Base-by-base conservation (phyloP, 345 rosid genomes). In the Eucalyptus lansdowneana region DNA sequence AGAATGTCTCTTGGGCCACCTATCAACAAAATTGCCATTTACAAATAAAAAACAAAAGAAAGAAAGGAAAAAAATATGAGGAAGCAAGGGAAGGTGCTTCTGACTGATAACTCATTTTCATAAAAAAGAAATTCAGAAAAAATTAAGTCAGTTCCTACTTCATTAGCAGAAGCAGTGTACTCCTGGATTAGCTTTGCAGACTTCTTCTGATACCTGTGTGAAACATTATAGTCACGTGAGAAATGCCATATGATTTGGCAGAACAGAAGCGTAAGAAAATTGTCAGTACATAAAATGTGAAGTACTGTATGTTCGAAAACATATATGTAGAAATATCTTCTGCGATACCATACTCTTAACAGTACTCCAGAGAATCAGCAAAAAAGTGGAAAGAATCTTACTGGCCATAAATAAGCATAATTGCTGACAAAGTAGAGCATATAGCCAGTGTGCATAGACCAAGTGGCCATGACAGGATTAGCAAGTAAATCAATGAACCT, bases 1-100 rank as follows among this genome's bases (percentile, higher is more conserved):
- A 97, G 89, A 97, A 93, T 89, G 99, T 95, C 97, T 97, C 99
- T 93, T 97, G 99, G 86, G 99, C 98, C 50, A 97, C 99, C 99
- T 97, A 87, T 53, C 25, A 17, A 37, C n/a, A 17, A 42, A 88
- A 85, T 76, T 50, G 27, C 86, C 44, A 89, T 50, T 56, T 17
- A 45, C 14, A 54, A 27, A 31, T 24, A 16, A 80, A 11, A 86
- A 42, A 29, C 12, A 19, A 50, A 49, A 27, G 44, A 53, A 86
- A 53, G 19, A 50, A 86, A 34, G 42, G 60, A 22, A 34, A 51
- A 51, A 50, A 19, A 72, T 51, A 31, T 86, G 22, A 17, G 9
- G 53, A 86, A 34, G 45, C 62, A 53, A 67, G 76, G 88, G 88
- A 54, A 83, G 85, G 47, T 40, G 85, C 47, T 40, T 76, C 24